Evolutionary conservation across 345 rosid species (phyloP).

Genomic region (Melastoma malabathricum): DNA sequence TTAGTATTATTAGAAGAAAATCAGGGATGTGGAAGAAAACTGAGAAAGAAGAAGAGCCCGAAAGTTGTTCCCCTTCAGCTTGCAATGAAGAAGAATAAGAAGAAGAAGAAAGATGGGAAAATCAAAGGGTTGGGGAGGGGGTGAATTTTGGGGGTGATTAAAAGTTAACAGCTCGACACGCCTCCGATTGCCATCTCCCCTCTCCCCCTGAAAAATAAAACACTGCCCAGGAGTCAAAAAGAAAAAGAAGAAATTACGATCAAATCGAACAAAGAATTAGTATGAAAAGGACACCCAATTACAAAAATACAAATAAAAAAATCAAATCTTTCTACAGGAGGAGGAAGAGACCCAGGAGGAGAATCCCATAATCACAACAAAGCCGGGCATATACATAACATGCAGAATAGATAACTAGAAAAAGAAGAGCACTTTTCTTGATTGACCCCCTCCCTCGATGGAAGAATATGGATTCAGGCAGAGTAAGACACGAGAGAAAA

Average conservation of each 20-base stretch:
- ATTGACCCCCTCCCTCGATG: too few relatives aligned
- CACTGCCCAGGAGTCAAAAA: too few relatives aligned
- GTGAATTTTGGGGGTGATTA: slow-evolving; percentile 7
- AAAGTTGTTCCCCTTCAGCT: slow-evolving; percentile 25
- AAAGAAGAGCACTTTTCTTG: too few relatives aligned
- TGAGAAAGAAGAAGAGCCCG: slow-evolving; percentile 1
- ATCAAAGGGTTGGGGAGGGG: slow-evolving; percentile 4
- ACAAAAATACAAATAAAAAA: not conserved
- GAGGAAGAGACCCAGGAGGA: too few relatives aligned
- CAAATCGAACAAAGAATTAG: too few relatives aligned
- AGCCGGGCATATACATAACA: too few relatives aligned
- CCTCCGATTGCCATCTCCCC: slow-evolving; percentile 18
- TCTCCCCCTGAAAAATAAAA: not conserved
- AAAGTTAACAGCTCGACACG: slow-evolving; percentile 62
- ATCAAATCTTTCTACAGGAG: not conserved
- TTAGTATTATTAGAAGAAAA: not conserved
- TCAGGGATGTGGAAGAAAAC: not conserved
- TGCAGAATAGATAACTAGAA: too few relatives aligned
- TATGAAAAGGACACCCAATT: too few relatives aligned
- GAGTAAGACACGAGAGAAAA: too few relatives aligned
- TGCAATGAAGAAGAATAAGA: slow-evolving; percentile 11
- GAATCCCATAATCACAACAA: too few relatives aligned
- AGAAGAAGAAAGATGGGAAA: slow-evolving; percentile 5
- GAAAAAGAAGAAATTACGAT: too few relatives aligned
- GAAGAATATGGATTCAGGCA: too few relatives aligned